Conservation (phyloP, 805 yeast genomes). For the Ogataea kodamae region DNA sequence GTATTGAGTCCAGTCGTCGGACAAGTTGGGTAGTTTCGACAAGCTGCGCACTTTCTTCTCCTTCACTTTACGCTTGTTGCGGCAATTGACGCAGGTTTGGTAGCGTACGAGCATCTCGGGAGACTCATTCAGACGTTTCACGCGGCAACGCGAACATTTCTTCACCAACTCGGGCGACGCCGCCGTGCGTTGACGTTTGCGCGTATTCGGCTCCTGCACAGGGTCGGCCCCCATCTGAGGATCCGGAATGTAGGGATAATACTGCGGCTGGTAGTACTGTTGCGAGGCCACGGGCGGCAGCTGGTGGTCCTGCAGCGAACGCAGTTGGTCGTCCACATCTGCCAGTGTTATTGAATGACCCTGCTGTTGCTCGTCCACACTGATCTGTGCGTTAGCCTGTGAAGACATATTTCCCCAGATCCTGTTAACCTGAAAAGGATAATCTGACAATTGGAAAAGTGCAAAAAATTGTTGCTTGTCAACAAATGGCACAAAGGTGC, state of each 20-base stretch:
- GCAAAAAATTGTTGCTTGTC: slow-evolving; percentile 9
- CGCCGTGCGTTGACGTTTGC: slow-evolving; percentile 11
- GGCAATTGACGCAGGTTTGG: slow-evolving; percentile 40
- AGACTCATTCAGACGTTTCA: slow-evolving; percentile 35
- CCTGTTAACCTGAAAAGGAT: slow-evolving; percentile 13
- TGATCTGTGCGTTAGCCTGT: slow-evolving; percentile 11
- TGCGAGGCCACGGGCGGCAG: slow-evolving; percentile 13
- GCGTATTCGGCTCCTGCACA: slow-evolving; percentile 2
- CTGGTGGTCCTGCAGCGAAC: slow-evolving; percentile 16
- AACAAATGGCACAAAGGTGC: slow-evolving; percentile 13
- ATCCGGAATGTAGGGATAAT: slow-evolving; percentile 19
- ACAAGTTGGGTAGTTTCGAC: slow-evolving; percentile 34
- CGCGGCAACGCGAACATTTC: slow-evolving; percentile 44
- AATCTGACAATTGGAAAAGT: slow-evolving; percentile 13
- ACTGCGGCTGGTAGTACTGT: slow-evolving; percentile 20
- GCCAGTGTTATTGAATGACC: slow-evolving; percentile 19
- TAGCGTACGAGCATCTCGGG: slow-evolving; percentile 34
- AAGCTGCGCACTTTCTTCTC: slow-evolving; percentile 28
- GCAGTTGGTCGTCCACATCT: slow-evolving; percentile 26
- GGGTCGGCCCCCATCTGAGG: slow-evolving; percentile 10
- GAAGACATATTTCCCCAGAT: slow-evolving; percentile 17
- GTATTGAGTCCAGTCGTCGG: slow-evolving; percentile 34
- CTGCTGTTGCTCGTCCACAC: slow-evolving; percentile 10
- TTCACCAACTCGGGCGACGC: slow-evolving; percentile 22
- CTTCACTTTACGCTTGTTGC: slow-evolving; percentile 38